phyloP scores from a whole-genome alignment of 2,329 filamentous ascomycete species.

The Seiridium cupressi region DNA sequence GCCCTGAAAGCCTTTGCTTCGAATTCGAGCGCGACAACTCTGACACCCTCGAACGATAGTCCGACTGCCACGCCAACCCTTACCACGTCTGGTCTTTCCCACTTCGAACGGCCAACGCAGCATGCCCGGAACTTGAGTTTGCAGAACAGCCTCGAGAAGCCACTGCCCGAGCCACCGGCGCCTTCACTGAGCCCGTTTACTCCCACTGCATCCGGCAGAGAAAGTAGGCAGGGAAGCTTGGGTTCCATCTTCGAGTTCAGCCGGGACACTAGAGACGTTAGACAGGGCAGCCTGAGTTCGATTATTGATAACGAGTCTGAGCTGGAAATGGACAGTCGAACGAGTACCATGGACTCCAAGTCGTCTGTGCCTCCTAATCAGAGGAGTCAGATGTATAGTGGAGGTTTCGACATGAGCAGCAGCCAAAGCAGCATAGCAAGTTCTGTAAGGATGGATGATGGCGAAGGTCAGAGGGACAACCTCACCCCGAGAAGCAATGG shows the following conservation, averaged over 20 bases:
- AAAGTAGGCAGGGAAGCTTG: not conserved
- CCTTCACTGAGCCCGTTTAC: constrained; percentile 32
- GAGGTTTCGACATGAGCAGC: constrained; percentile 38
- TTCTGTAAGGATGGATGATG: constrained; percentile 39
- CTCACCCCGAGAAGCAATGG: constrained; percentile 52
- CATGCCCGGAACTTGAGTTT: constrained; percentile 55
- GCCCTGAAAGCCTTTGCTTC: constrained; percentile 31
- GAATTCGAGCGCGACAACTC: constrained; percentile 5
- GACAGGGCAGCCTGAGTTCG: constrained; percentile 22
- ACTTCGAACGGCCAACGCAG: constrained; percentile 25
- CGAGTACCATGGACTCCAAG: constrained; percentile 49
- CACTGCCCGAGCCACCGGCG: constrained; percentile 50
- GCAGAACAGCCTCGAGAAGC: constrained; percentile 57
- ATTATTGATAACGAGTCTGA: constrained; percentile 28
- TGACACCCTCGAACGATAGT: constrained; percentile 8
- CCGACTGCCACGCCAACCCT: not conserved
- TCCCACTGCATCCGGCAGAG: constrained; percentile 16
- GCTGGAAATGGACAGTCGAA: constrained; percentile 35
- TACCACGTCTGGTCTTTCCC: constrained; percentile 23
- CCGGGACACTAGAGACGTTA: constrained; percentile 5
- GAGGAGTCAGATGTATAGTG: constrained; percentile 34
- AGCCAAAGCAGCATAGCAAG: constrained; percentile 47
- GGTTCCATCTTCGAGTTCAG: not conserved
- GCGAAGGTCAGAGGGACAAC: constrained; percentile 46
- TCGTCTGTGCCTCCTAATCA: constrained; percentile 16